These are phyloP conservation scores for Gracilaria vermiculophylla DNA, from an alignment of 23 red algal genomes.

Conservation along the genomic window DNA sequence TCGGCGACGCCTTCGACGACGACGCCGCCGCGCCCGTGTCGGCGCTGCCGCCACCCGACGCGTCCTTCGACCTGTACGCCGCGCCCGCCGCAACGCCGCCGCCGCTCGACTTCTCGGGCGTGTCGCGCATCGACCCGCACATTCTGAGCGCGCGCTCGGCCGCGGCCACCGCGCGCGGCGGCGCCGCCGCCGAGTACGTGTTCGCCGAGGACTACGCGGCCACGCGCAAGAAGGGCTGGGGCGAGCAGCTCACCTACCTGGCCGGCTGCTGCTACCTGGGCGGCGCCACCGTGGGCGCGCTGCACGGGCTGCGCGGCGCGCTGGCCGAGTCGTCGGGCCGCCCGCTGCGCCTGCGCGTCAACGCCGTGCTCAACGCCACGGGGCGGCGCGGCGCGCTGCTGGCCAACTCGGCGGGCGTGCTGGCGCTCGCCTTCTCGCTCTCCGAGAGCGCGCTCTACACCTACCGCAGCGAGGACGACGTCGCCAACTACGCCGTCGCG, in stretches of 20 bases:
- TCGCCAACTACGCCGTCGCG: slow-evolving; percentile 78
- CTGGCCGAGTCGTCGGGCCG: slow-evolving; percentile 42
- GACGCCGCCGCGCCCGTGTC: background rate
- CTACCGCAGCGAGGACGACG: slow-evolving; percentile 59
- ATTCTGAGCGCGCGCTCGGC: slow-evolving; percentile 9
- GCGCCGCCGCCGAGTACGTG: slow-evolving; percentile 55
- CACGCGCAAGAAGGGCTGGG: slow-evolving; percentile 83
- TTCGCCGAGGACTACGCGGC: slow-evolving; percentile 77
- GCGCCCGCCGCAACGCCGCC: background rate
- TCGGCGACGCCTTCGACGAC: slow-evolving; percentile 9
- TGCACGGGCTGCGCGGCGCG: slow-evolving; percentile 45
- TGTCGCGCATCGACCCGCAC: slow-evolving; percentile 32
- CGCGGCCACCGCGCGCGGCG: background rate
- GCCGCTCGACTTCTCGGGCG: slow-evolving; percentile 12
- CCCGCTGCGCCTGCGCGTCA: slow-evolving; percentile 58
- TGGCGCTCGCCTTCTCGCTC: slow-evolving; percentile 81
- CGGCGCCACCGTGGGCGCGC: slow-evolving; percentile 45
- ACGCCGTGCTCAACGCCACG: slow-evolving; percentile 83
- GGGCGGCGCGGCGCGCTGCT: slow-evolving; percentile 56
- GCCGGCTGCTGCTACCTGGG: slow-evolving; percentile 75
- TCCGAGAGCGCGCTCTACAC: slow-evolving; percentile 69
- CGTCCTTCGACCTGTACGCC: background rate
- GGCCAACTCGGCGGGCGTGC: slow-evolving; percentile 76
- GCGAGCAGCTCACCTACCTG: slow-evolving; percentile 94
- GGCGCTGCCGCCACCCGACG: background rate